These are phyloP conservation scores for Trametes maxima DNA, from an alignment of 768 basidiomycete genomes.

Conservation along the genomic window DNA sequence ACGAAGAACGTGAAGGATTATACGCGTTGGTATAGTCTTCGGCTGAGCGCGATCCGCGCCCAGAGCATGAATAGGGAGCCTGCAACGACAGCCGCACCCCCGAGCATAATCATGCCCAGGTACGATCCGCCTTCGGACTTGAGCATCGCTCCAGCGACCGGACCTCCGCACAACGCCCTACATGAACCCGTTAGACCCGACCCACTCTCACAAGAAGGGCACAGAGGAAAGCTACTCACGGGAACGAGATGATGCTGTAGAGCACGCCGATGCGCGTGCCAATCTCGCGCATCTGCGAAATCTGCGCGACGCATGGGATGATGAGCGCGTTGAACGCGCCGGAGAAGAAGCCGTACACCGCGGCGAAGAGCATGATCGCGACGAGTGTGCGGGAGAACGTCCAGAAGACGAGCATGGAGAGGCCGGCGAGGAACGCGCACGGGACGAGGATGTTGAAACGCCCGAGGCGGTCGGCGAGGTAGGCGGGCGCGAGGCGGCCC, in stretches of 20 bases:
- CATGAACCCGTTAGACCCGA: neutral
- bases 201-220: too few species aligned
- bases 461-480: slow-evolving; percentile 65
- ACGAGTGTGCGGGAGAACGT: slow-evolving; percentile 44
- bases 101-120: slow-evolving; percentile 56
- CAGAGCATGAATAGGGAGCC: slow-evolving; percentile 61
- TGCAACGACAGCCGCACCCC: slow-evolving; percentile 57
- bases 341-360: slow-evolving; percentile 62
- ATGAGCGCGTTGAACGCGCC: slow-evolving; percentile 71
- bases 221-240: slow-evolving; percentile 52
- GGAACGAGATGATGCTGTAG: slow-evolving; percentile 66
- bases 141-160: slow-evolving; percentile 62
- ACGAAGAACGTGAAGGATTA: neutral
- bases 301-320: slow-evolving; percentile 68
- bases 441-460: slow-evolving; percentile 69
- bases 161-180: slow-evolving; percentile 66
- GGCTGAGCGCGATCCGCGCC: slow-evolving; percentile 32
- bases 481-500: slow-evolving; percentile 66
- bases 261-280: slow-evolving; percentile 66
- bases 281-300: slow-evolving; percentile 58
- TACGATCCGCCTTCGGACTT: slow-evolving; percentile 47
- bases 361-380: slow-evolving; percentile 53
- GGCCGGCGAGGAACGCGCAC: slow-evolving; percentile 61
- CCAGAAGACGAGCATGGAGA: slow-evolving; percentile 64
- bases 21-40: slow-evolving; percentile 4